Evolutionary conservation across 805 yeast species (phyloP).

Genomic region (Grigorovia humatica): DNA sequence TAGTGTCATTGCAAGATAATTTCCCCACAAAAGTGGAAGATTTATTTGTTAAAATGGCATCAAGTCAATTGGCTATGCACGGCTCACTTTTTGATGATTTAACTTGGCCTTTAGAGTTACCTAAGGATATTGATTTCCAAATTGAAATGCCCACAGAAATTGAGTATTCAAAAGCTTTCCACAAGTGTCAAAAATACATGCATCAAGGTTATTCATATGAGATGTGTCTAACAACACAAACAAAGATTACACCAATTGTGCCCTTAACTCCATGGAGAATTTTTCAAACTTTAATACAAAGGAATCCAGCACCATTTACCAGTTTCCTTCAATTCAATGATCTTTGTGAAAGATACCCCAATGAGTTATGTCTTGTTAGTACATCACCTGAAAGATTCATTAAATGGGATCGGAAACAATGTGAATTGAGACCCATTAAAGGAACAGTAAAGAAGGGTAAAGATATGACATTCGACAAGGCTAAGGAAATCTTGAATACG

Average conservation of each 20-base stretch:
- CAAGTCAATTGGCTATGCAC: too few species aligned
- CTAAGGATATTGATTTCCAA: constrained; percentile 19
- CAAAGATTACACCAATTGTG: constrained; percentile 44
- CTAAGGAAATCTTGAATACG: constrained; percentile 55
- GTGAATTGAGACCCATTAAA: constrained; percentile 89
- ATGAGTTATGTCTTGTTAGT: constrained; percentile 45
- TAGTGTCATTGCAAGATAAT: constrained; percentile 40
- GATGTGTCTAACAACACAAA: constrained; percentile 75
- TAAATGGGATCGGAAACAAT: constrained; percentile 53
- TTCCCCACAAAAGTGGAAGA: constrained; percentile 20
- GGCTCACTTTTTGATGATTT: too few species aligned
- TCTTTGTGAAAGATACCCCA: constrained; percentile 39
- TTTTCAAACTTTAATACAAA: constrained; percentile 56
- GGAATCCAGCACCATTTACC: constrained; percentile 90
- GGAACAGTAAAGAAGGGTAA: constrained; percentile 77
- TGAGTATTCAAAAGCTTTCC: constrained; percentile 45
- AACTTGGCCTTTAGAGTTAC: constrained; percentile 9
- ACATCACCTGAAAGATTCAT: constrained; percentile 93
- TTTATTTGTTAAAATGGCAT: background rate
- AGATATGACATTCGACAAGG: constrained; percentile 44
- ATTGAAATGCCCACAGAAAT: constrained; percentile 41
- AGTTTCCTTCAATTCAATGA: constrained; percentile 57
- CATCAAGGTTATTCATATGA: constrained; percentile 87
- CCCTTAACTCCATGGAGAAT: constrained; percentile 60
- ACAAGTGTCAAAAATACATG: constrained; percentile 54